A percentile compares a stretch with the other conserved stretches of the same genome.
Evolutionary conservation across 306 rosid species (phyloP).

Genomic region (Sechiopsis laciniata): DNA sequence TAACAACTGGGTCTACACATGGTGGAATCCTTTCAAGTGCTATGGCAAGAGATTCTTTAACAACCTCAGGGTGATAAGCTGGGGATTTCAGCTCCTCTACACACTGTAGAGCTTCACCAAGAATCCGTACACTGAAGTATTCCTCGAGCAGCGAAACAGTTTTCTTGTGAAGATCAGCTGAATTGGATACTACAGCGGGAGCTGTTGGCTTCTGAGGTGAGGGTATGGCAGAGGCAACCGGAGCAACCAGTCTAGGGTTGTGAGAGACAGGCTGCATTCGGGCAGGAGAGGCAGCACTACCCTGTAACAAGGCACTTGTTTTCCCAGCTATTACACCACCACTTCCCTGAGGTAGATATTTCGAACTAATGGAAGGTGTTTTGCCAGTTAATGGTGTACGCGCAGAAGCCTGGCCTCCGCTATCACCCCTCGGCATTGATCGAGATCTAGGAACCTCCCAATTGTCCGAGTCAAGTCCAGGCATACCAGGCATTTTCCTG

Average conservation of each 20-base stretch:
- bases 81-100: slow-evolving; percentile 40
- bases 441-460: slow-evolving; percentile 36
- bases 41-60: slow-evolving; percentile 32
- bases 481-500: slow-evolving; percentile 38
- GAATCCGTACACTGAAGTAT: slow-evolving; percentile 36
- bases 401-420: not conserved
- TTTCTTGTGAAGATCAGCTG: slow-evolving; percentile 29
- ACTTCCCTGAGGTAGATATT: slow-evolving; percentile 38
- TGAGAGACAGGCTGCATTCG: slow-evolving; percentile 22
- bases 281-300: slow-evolving; percentile 23
- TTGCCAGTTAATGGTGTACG: slow-evolving; percentile 28
- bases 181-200: slow-evolving; percentile 18
- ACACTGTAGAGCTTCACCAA: slow-evolving; percentile 40
- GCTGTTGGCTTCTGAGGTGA: slow-evolving; percentile 21
- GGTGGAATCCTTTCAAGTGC: slow-evolving; percentile 40
- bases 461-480: slow-evolving; percentile 32
- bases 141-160: slow-evolving; percentile 38
- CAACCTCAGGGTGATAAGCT: slow-evolving; percentile 32
- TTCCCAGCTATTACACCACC: slow-evolving; percentile 32
- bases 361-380: slow-evolving; percentile 30
- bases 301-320: slow-evolving; percentile 39
- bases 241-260: slow-evolving; percentile 21
- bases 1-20: slow-evolving; percentile 27
- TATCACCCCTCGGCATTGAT: slow-evolving; percentile 25
- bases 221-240: slow-evolving; percentile 14